Base-by-base conservation (phyloP, 2,329 filamentous ascomycete genomes). In the Aspergillus uvarum region DNA sequence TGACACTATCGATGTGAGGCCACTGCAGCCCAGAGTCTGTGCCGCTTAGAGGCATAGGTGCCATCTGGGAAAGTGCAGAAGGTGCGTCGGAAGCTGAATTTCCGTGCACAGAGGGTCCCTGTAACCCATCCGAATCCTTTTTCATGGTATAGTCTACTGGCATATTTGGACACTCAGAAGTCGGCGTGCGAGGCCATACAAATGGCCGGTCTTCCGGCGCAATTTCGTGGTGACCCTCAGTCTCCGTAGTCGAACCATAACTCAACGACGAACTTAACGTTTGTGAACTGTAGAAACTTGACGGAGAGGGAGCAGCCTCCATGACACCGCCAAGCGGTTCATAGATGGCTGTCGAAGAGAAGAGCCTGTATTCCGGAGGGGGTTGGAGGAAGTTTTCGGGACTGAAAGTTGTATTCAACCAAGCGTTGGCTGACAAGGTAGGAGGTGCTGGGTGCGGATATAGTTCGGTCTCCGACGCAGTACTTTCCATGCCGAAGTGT, bases 171-270 rank as follows among this genome's bases (percentile, higher is more conserved):
- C 63, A 62, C 11, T 65, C 69, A 2, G 70, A 68, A 44, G 63
- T 61, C 22, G 70, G 65, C 2, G 65, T 70, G 16, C 66, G 61
- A 38, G 67, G 59, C 73, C 72, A 75, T n/a, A 63, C 55, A 4
- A 56, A 59, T 38, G 64, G 48, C 24, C 62, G n/a, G 8, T 70
- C 65, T n/a, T 49, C 51, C 14, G 60, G 51, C 31, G 67, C 51
- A 6, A 57, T 35, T 12, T 58, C 58, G 32, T 64, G 32, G 1
- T 19, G 38, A n/a, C 38, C 38, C 16, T 44, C 38, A 14, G 14
- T 44, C 16, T 69, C 69, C 47, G 71, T 57, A 1, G 56, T 51
- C 3, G 68, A 55, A 19, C 65, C 66, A 55, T 72, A 74, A 42
- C 66, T 68, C 3, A 70, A 63, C 3, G 70, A 65, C n/a, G 65